Conservation (phyloP, 352 stramenopile genomes). For the Pythium phragmitis region DNA sequence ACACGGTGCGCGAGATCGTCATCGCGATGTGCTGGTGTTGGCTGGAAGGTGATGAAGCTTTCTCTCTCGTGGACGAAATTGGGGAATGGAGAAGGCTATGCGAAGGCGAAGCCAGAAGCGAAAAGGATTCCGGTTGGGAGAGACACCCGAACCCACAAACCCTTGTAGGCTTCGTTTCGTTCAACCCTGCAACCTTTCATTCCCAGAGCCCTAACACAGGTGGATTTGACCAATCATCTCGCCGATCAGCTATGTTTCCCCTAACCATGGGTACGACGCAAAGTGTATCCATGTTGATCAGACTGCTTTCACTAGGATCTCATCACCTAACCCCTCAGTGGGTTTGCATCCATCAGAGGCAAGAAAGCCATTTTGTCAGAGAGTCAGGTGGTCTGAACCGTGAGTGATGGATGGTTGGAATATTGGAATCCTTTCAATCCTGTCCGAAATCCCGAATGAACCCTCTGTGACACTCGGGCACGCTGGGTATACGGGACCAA, state of each 20-base stretch:
- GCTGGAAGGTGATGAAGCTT: neutral
- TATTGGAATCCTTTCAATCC: conserved; percentile 6
- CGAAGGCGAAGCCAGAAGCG: conserved; percentile 19
- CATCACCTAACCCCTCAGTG: conserved; percentile 26
- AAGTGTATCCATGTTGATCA: conserved; percentile 33
- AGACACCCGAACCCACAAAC: conserved; percentile 26
- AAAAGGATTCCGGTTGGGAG: conserved; percentile 29
- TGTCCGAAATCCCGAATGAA: neutral
- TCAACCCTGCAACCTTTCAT: conserved; percentile 32
- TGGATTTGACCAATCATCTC: conserved; percentile 17
- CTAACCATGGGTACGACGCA: conserved; percentile 12
- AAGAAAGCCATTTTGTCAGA: conserved; percentile 24
- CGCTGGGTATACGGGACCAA: too few species aligned
- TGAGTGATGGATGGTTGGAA: conserved; percentile 28
- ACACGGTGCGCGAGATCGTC: conserved; percentile 83
- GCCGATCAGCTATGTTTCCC: neutral
- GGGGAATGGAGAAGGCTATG: conserved; percentile 20
- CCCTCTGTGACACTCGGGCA: conserved; percentile 20
- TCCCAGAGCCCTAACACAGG: conserved; percentile 24
- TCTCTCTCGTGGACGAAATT: conserved; percentile 23
- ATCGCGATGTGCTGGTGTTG: conserved; percentile 31
- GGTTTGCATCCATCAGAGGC: conserved; percentile 21
- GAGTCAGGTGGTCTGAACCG: conserved; percentile 18
- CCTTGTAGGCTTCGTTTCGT: conserved; percentile 20
- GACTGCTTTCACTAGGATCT: conserved; percentile 17